Evolutionary conservation across 2,329 filamentous ascomycete genomes (phyloP), one percentile per base, ranked within the genome.

Genomic region (Ustulina deusta): DNA sequence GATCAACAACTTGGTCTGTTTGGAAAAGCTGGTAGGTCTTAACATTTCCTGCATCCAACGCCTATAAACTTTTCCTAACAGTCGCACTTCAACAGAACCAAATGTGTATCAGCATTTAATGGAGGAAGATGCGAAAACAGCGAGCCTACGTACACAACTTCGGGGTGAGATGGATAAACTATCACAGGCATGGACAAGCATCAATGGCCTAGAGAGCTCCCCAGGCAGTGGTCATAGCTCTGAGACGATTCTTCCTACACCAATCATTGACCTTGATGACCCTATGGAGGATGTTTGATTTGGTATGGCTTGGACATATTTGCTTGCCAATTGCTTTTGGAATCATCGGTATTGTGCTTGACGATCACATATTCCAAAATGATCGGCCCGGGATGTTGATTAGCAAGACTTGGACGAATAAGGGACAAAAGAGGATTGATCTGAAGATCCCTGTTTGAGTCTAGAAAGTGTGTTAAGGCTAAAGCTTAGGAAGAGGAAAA

Each of bases 61-160:
- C 40, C 5, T 13, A n/a, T 54, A 17, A 13, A 25, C 22, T 48
- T 40, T 52, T 36, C 13, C 48, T 69, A 10, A 69, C 11, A 34
- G 13, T 34, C 17, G 5, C 9, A 27, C 10, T 25, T 38, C 3
- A 20, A 57, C 54, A 78, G 75, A 74, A 6, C 73, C 75, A 11
- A 77, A 74, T n/a, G 51, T 80, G 2, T 86, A 82, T 64, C 75
- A 78, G 59, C 76, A 75, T 20, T 78, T 86, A 5, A 85, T 86
- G 84, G 83, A 82, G 25, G 84, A 86, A 61, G 83, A 86, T 60
- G 73, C 77, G 1, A 75, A 73, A 0, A 86, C 82, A 0, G 84
- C 84, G 0, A 70, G 70, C 4, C 77, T 75, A 57, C 78, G 84
- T 1, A 78, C 81, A 34, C 77, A 75, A 11, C 78, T 85, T 36